phyloP scores from a whole-genome alignment of 1,139 yeast species.

The Pichia sp. region DNA sequence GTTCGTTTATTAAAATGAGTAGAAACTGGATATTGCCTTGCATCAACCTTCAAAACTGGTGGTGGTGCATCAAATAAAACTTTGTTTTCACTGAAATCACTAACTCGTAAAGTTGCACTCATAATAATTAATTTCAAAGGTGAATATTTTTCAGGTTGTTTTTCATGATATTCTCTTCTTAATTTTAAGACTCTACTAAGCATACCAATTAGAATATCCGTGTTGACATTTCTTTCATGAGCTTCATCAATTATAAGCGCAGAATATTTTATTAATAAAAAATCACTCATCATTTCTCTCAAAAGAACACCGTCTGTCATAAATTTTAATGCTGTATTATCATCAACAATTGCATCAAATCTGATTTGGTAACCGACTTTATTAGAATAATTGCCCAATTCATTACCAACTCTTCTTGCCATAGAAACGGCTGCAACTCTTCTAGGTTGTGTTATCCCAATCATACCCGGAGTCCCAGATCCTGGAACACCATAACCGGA shows the following conservation, averaged over 20 bases:
- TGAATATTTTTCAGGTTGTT: constrained; percentile 42
- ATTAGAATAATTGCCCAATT: constrained; percentile 71
- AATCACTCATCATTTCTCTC: constrained; percentile 87
- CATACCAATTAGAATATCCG: constrained; percentile 94
- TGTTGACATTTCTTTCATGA: constrained; percentile 91
- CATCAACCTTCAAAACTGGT: constrained; percentile 85
- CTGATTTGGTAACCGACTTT: constrained; percentile 88
- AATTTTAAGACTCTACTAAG: constrained; percentile 78
- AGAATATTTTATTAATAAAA: constrained; percentile 73
- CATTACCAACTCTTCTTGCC: constrained; percentile 84
- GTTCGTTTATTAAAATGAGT: constrained; percentile 85
- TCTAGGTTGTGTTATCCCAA: constrained; percentile 95
- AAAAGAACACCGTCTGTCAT: constrained; percentile 98
- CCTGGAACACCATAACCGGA: constrained; percentile 72
- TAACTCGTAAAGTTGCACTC: constrained; percentile 94
- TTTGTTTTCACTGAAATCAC: constrained; percentile 83
- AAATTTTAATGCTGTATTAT: constrained; percentile 77
- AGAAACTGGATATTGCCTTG: constrained; percentile 93
- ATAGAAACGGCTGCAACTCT: constrained; percentile 98
- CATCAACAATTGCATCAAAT: constrained; percentile 69
- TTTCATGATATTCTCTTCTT: constrained; percentile 50
- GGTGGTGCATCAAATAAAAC: constrained; percentile 71
- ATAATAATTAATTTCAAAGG: constrained; percentile 69
- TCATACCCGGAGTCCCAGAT: constrained; percentile 79
- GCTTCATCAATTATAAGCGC: constrained; percentile 93